Evolutionary conservation across 2,329 filamentous ascomycete species (phyloP).

Genomic region (Cadophora gregata): DNA sequence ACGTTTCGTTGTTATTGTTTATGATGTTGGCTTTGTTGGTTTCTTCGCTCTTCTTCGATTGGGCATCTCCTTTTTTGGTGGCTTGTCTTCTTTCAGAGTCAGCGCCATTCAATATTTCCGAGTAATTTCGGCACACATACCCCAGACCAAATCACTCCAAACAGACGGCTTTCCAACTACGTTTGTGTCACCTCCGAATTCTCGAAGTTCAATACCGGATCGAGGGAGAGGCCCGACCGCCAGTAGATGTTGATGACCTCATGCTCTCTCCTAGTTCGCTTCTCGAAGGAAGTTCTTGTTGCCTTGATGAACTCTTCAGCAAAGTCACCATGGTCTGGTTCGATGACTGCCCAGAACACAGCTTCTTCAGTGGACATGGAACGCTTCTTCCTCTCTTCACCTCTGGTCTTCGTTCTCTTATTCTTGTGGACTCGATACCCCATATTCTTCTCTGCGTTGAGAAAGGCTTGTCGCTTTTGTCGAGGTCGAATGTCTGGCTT

Average conservation of each 20-base stretch:
- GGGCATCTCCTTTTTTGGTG: neutral
- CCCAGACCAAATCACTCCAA: slow-evolving; percentile 9
- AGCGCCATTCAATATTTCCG: neutral
- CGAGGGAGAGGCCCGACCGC: slow-evolving; percentile 15
- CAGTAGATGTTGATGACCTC: slow-evolving; percentile 17
- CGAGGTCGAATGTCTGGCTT: slow-evolving; percentile 12
- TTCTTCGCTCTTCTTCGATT: neutral
- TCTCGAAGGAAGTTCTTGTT: slow-evolving; percentile 1
- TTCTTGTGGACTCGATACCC: neutral
- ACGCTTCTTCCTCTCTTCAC: neutral
- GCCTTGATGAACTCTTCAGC: slow-evolving; percentile 19
- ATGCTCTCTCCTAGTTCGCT: slow-evolving; percentile 4
- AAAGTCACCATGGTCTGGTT: neutral
- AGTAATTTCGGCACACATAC: slow-evolving; percentile 5
- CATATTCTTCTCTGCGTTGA: slow-evolving; percentile 8
- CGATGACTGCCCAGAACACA: slow-evolving; percentile 15
- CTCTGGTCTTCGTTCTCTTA: neutral
- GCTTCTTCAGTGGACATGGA: neutral
- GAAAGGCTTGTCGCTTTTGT: slow-evolving; percentile 10
- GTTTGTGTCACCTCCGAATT: slow-evolving; percentile 7
- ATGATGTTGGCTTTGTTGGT: neutral
- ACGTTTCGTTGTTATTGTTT: neutral
- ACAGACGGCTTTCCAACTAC: slow-evolving; percentile 9
- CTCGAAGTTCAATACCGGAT: slow-evolving; percentile 14
- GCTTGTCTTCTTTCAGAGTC: neutral